Evolutionary conservation across 345 rosid genomes (phyloP).

Genomic region (Moringa oleifera): DNA sequence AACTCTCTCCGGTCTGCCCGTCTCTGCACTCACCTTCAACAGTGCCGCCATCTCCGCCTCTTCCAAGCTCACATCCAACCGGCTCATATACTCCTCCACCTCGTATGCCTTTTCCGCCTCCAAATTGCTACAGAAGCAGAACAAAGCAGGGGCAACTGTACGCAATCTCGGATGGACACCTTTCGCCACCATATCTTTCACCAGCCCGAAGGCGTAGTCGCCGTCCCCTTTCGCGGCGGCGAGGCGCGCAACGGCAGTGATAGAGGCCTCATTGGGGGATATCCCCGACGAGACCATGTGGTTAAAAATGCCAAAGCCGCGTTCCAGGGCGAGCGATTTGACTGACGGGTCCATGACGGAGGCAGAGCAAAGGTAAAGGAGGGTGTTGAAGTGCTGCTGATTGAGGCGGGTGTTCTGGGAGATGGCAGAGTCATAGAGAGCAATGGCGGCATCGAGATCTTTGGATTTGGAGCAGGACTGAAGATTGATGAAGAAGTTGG

Average conservation of each 20-base stretch:
- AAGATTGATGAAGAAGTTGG: slow-evolving; percentile 48
- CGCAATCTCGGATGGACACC: slow-evolving; percentile 59
- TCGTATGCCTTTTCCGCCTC: slow-evolving; percentile 71
- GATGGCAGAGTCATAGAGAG: slow-evolving; percentile 54
- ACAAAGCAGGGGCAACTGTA: slow-evolving; percentile 68
- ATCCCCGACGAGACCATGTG: slow-evolving; percentile 44
- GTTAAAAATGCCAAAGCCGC: slow-evolving; percentile 57
- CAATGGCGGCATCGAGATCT: slow-evolving; percentile 57
- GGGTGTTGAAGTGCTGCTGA: slow-evolving; percentile 57
- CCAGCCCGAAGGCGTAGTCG: slow-evolving; percentile 59
- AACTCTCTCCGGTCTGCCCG: slow-evolving; percentile 47
- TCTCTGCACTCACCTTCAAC: slow-evolving; percentile 59
- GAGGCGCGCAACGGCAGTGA: slow-evolving; percentile 59
- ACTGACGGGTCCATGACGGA: slow-evolving; percentile 18
- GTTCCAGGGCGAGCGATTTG: slow-evolving; percentile 23
- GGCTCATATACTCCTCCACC: slow-evolving; percentile 68
- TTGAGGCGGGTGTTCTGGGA: slow-evolving; percentile 34
- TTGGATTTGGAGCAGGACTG: slow-evolving; percentile 58
- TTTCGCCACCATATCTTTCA: slow-evolving; percentile 43
- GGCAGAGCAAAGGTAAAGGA: slow-evolving; percentile 65
- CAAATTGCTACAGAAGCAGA: slow-evolving; percentile 57
- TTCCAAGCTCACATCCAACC: slow-evolving; percentile 50
- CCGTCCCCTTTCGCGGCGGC: slow-evolving; percentile 78
- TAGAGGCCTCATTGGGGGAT: slow-evolving; percentile 60
- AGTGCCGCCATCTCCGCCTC: slow-evolving; percentile 62